Base-by-base conservation (phyloP, 164 flowering plant species). In the Dillenia turbinata region DNA sequence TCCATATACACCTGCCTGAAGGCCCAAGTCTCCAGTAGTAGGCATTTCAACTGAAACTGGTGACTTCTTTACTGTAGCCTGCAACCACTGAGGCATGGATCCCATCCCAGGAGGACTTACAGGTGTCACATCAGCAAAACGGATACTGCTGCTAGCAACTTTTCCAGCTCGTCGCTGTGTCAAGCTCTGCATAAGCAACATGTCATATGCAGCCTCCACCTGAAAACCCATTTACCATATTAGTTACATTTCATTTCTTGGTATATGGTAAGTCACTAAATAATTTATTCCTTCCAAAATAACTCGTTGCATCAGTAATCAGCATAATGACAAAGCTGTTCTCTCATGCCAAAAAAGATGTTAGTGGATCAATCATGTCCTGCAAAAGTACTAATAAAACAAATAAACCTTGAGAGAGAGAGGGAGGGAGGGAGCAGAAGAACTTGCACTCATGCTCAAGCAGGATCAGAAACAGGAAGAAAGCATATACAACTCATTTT, bases 151-250 rank as follows among this genome's bases (percentile, higher is more conserved):
- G 64, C 57, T 75, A 40, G 78, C 89, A 64, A 93, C 97, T 73
- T 87, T 93, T 49, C 97, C 93, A 9, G 88, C 87, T 64, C 85
- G 78, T 9, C 98, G 75, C 73, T 85, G 96, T 10, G 85, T 77
- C 63, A 93, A 74, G 66, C 98, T 90, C 64, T 80, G 84, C 98
- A 90, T 87, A 57, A 89, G 91, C 78, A 93, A 69, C 92, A 87
- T 93, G 62, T 90, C 97, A 81, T 89, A 93, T 67, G 98, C 97
- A 78, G 96, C 97, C 72, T 93, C 97, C 15, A 82, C 90, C 98
- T 93, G 80, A 71, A 71, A 69, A 54, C 67, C 19, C 56, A 44
- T 49, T 44, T 66, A 65, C 56, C 54, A 61, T 19, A 50, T 51
- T 48, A 14, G 40, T 33, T 33, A 4, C 40, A 33, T 33, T 33